phyloP scores from a whole-genome alignment of 129 eudicot species.

The Helianthus tuberosus region DNA sequence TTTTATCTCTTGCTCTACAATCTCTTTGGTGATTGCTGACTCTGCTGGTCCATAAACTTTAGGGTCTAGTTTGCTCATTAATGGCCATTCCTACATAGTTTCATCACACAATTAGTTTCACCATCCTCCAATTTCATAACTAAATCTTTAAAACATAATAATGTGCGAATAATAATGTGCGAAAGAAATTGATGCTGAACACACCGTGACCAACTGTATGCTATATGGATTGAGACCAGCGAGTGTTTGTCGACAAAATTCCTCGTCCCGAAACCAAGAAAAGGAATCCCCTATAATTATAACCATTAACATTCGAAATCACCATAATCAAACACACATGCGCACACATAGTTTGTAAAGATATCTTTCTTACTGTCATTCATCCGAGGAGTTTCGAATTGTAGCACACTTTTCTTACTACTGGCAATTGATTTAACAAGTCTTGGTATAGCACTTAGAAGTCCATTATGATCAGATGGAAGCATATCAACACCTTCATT shows the following conservation, averaged over 20 bases:
- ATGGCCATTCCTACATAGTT: conserved; percentile 73
- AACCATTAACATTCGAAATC: background rate
- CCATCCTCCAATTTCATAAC: no score
- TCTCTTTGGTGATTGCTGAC: conserved; percentile 65
- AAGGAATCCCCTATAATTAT: conserved; percentile 56
- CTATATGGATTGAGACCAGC: conserved; percentile 72
- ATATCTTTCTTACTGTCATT: no score
- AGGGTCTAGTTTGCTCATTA: conserved; percentile 74
- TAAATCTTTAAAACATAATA: no score
- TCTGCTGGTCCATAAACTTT: conserved; percentile 70
- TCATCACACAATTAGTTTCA: background rate
- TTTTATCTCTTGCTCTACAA: conserved; percentile 50
- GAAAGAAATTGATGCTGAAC: background rate
- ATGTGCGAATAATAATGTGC: no score
- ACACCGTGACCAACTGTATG: conserved; percentile 66
- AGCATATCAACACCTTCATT: no score
- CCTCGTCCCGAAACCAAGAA: conserved; percentile 75
- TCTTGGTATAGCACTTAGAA: no score
- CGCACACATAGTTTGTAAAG: no score
- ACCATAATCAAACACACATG: background rate
- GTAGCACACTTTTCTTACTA: no score
- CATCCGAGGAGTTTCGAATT: no score
- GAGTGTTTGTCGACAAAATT: conserved; percentile 68
- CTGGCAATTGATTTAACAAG: no score
- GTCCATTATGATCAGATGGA: no score